Conservation (phyloP, 129 eudicot species). For the Helichrysum umbraculigerum region DNA sequence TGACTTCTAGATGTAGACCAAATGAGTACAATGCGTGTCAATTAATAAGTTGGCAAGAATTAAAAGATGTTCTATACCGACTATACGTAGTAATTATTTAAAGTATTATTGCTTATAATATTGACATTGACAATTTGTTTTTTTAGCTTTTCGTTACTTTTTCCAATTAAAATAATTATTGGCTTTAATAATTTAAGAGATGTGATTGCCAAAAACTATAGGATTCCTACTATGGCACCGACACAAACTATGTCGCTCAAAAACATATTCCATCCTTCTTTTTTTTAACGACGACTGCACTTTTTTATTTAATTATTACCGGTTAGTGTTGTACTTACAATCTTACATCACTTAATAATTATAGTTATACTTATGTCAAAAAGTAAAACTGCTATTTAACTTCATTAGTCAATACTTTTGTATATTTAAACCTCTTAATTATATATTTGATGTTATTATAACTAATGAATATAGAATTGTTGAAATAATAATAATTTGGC, state of each 20-base stretch:
- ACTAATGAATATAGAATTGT: too few species aligned
- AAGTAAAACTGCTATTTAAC: too few species aligned
- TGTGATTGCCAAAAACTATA: conserved; percentile 13
- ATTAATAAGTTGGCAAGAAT: neutral
- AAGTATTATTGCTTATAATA: conserved; percentile 1
- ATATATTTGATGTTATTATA: too few species aligned
- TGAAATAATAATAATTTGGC: too few species aligned
- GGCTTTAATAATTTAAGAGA: conserved; percentile 15
- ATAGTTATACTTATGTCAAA: too few species aligned
- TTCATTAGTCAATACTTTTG: too few species aligned
- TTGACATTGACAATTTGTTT: conserved; percentile 6
- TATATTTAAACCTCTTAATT: too few species aligned
- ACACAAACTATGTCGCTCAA: conserved; percentile 21
- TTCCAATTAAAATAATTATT: neutral
- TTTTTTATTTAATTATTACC: too few species aligned
- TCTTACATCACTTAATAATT: too few species aligned
- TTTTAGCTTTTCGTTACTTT: neutral
- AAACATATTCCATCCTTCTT: conserved; percentile 8
- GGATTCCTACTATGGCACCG: conserved; percentile 25
- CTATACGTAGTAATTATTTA: neutral
- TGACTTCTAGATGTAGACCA: conserved; percentile 2
- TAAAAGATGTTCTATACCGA: neutral
- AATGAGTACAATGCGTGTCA: neutral
- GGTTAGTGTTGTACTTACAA: neutral
- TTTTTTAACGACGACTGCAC: neutral